A percentile compares a stretch with the other conserved stretches of the same genome.
Evolutionary conservation across 345 rosid species (phyloP).

Genomic region (Cardiospermum halicacabum): DNA sequence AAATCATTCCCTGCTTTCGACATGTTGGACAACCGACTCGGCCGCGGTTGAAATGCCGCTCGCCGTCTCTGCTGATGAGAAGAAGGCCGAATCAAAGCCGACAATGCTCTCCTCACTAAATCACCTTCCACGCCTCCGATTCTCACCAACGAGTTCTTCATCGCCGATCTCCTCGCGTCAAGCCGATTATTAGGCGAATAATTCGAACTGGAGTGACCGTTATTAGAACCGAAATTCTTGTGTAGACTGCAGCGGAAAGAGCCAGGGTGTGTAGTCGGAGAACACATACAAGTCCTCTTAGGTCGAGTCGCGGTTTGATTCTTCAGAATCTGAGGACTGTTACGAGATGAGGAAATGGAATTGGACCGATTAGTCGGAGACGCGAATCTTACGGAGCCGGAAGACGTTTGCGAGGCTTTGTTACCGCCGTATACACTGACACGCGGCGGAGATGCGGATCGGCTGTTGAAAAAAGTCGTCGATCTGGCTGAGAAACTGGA

Average conservation of each 20-base stretch:
- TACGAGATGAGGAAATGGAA: conserved; percentile 25
- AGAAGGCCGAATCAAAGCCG: conserved; percentile 52
- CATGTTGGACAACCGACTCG: conserved; percentile 59
- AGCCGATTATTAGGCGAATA: conserved; percentile 45
- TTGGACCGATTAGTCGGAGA: conserved; percentile 55
- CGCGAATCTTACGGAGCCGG: conserved; percentile 34
- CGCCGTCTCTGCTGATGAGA: conserved; percentile 49
- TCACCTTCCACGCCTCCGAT: conserved; percentile 72
- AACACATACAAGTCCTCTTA: conserved; percentile 58
- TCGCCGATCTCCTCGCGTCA: conserved; percentile 63
- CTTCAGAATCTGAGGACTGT: conserved; percentile 22
- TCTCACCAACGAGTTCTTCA: conserved; percentile 70
- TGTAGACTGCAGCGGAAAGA: conserved; percentile 80
- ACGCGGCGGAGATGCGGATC: conserved; percentile 54
- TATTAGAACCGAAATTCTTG: conserved; percentile 26
- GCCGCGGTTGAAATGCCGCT: conserved; percentile 57
- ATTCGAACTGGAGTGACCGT: background rate
- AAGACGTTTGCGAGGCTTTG: conserved; percentile 11
- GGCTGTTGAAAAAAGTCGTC: conserved; percentile 33
- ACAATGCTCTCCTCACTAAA: conserved; percentile 46
- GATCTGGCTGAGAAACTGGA: conserved; percentile 47
- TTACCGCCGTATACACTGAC: conserved; percentile 27
- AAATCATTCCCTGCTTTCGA: conserved; percentile 32
- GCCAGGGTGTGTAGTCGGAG: conserved; percentile 77
- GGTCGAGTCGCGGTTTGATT: conserved; percentile 26